Evolutionary conservation across 2,329 filamentous ascomycete species (phyloP).

Genomic region (Ceratocystis albifundus): DNA sequence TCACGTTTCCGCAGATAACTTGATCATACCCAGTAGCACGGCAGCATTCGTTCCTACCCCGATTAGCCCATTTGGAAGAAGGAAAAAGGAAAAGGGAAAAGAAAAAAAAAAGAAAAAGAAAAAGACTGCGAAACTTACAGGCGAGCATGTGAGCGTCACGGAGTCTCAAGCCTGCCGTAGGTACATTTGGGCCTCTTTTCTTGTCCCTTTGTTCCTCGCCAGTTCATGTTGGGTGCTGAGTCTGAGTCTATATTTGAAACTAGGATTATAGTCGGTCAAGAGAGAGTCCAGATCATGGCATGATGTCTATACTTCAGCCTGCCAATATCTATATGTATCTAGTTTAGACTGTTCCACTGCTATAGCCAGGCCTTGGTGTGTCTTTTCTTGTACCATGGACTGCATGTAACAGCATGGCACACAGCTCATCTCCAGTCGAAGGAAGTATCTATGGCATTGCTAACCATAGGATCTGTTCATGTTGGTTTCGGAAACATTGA

Average conservation of each 20-base stretch:
- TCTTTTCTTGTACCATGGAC: not conserved
- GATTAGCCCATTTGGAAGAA: not conserved
- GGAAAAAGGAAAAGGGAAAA: not conserved
- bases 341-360: not conserved
- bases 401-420: not conserved
- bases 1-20: not conserved
- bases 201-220: not conserved
- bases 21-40: not conserved
- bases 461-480: not conserved
- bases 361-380: not conserved
- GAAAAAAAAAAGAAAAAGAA: not conserved
- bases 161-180: not conserved
- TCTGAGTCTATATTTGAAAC: slow-evolving; percentile 1
- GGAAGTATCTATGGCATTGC: not conserved
- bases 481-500: slow-evolving; percentile 32
- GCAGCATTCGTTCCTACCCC: not conserved
- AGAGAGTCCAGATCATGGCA: not conserved
- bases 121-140: not conserved
- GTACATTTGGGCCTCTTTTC: not conserved
- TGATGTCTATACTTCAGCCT: not conserved
- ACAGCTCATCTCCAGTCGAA: not conserved
- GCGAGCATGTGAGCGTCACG: not conserved
- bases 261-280: not conserved
- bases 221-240: not conserved
- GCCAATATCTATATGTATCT: not conserved